Evolutionary conservation across 495 filamentous ascomycete species (phyloP), one percentile per base, ranked within the genome.

Genomic region (Diplogelasinospora grovesii): DNA sequence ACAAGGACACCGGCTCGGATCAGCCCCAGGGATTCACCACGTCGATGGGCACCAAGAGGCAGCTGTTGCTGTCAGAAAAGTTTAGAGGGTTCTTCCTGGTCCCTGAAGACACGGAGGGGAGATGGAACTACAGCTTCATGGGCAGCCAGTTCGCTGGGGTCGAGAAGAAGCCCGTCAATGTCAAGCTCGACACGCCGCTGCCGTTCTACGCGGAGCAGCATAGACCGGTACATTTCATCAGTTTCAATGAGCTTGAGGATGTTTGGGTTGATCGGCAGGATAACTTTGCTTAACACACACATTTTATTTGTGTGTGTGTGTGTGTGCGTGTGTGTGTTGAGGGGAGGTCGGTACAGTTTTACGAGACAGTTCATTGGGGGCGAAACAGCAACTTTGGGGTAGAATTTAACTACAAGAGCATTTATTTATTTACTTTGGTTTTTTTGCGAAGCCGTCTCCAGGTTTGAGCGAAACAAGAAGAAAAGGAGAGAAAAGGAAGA

Each of bases 101-200:
- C 11, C 93, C 93, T 10, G 93, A 97, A 46, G n/a, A n/a, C n/a
- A n/a, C n/a, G n/a, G 82, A 81, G 22, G 82, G 82, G 31, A 73
- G 85, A 18, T 99, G 93, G 93, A 99, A 99, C 64, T 99, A 94
- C 63, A 92, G 84, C 60, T 97, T 97, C 70, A 89, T 96, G 81
- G 92, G 92, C 26, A 86, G 82, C 43, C 77, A 77, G 11, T 99
- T 96, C 57, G 79, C 79, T 31, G 78, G 75, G 14, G 52, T 93
- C 37, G 90, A 96, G 71, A 95, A 95, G 79, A 88, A 85, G 63
- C 71, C 81, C 21, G 75, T 92, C 35, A 80, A 86, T 57, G 89
- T 96, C 44, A 92, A 90, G 73, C 79, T 99, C 46, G 93, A 97
- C 69, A 88, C 84, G 16, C 93, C 93, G 16, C 51, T 84, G 42